Percentiles rank a stretch among this genome's conserved stretches.
These are phyloP conservation scores for Aspergillus nanangensis DNA, from an alignment of 495 filamentous ascomycete genomes.

Conservation along the genomic window DNA sequence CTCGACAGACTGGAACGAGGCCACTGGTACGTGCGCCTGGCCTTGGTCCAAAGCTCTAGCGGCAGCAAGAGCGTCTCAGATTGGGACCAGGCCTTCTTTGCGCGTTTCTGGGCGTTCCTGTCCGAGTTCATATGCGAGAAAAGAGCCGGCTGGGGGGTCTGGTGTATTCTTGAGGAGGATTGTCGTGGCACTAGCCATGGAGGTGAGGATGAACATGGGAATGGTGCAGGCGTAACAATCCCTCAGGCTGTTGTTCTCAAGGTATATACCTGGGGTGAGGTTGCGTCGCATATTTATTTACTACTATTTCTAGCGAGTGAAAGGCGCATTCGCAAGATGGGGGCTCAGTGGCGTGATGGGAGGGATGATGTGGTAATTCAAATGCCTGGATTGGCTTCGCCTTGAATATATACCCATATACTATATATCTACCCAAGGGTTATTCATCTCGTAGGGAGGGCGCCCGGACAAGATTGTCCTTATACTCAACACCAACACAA, in stretches of 20 bases:
- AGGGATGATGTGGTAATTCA: constrained; percentile 45
- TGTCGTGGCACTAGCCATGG: too few relatives aligned
- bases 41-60: too few relatives aligned
- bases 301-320: constrained; percentile 61
- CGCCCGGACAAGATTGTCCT: too few relatives aligned
- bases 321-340: constrained; percentile 47
- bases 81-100: constrained; percentile 29
- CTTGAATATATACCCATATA: neutral
- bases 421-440: too few relatives aligned
- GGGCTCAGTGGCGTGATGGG: constrained; percentile 54
- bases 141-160: constrained; percentile 64
- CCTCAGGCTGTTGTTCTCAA: too few relatives aligned
- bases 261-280: constrained; percentile 64
- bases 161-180: constrained; percentile 42
- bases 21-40: constrained; percentile 58
- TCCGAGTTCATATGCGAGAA: constrained; percentile 52
- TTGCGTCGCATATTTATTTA: constrained; percentile 59
- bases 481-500: too few relatives aligned
- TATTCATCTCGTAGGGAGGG: too few relatives aligned
- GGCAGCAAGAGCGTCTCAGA: too few relatives aligned
- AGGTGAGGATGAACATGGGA: too few relatives aligned
- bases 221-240: too few relatives aligned
- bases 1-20: constrained; percentile 60
- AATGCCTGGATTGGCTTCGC: constrained; percentile 24
- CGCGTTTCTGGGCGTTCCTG: constrained; percentile 59